Conservation (phyloP, 129 eudicot species). For the Tanacetum coccineum region DNA sequence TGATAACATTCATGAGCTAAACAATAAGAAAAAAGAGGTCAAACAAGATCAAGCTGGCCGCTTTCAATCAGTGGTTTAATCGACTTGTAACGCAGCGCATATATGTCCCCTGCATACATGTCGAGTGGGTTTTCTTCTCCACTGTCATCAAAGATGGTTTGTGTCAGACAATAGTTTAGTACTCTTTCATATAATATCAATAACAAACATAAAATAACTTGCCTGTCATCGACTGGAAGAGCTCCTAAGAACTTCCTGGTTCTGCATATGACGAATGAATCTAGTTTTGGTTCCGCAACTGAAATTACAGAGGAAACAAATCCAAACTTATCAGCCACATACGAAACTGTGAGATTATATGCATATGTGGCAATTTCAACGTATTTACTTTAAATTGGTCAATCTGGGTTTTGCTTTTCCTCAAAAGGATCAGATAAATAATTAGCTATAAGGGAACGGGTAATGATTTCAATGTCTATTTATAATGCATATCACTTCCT, state of each 20-base stretch:
- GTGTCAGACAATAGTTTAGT: slow-evolving; percentile 18
- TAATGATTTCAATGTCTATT: too few species aligned
- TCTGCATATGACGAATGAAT: slow-evolving; percentile 80
- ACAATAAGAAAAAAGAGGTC: not conserved
- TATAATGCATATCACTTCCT: too few species aligned
- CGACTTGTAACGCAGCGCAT: slow-evolving; percentile 90
- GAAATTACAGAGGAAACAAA: not conserved
- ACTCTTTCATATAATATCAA: not conserved
- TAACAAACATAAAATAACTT: slow-evolving; percentile 24
- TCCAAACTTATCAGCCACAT: not conserved
- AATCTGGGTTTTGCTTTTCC: not conserved
- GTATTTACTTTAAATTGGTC: not conserved
- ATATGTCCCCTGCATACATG: slow-evolving; percentile 79
- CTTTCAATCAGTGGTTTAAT: slow-evolving; percentile 68
- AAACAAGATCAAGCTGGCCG: slow-evolving; percentile 85
- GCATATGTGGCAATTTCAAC: not conserved
- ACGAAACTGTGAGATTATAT: not conserved
- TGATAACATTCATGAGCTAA: not conserved
- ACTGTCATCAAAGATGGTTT: slow-evolving; percentile 32
- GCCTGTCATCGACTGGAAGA: slow-evolving; percentile 84
- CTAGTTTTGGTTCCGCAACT: slow-evolving; percentile 86
- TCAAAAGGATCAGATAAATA: not conserved
- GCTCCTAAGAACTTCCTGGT: slow-evolving; percentile 64
- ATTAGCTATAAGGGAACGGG: too few species aligned
- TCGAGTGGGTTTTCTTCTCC: slow-evolving; percentile 77